Evolutionary conservation across 495 filamentous ascomycete species (phyloP).

Genomic region (Penicillium lividum): DNA sequence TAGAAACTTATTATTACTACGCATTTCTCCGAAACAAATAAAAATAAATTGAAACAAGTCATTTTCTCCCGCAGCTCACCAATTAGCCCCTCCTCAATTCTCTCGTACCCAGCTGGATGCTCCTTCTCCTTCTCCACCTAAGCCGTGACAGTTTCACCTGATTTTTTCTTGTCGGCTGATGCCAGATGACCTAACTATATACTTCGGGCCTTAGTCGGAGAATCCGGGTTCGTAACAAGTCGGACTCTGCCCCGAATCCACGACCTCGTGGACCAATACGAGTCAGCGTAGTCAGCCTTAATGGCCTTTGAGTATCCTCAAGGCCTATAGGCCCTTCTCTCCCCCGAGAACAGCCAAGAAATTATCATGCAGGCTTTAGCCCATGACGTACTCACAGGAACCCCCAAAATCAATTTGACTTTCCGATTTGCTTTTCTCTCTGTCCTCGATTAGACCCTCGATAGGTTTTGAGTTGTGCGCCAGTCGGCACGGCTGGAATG

Average conservation of each 20-base stretch:
- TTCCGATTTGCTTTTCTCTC: background rate
- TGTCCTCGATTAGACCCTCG: background rate
- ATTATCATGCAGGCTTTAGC: background rate
- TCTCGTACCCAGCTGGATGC: too few species aligned
- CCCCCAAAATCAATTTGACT: background rate
- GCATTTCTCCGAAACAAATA: too few species aligned
- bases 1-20: too few species aligned
- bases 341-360: background rate
- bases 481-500: slow-evolving; percentile 1
- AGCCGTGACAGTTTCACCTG: background rate
- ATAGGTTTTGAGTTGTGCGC: background rate
- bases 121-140: background rate
- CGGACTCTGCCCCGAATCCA: background rate
- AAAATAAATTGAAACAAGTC: too few species aligned
- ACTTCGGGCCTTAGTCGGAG: background rate
- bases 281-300: background rate
- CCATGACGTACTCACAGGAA: background rate
- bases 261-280: background rate
- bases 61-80: too few species aligned
- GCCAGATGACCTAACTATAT: background rate
- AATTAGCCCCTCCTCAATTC: background rate
- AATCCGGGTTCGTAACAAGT: background rate
- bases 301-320: slow-evolving; percentile 1
- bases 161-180: background rate
- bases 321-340: background rate